These are phyloP conservation scores for Tolypocladium cylindrosporum DNA, from an alignment of 2,329 filamentous ascomycete genomes.

Conservation along the genomic window DNA sequence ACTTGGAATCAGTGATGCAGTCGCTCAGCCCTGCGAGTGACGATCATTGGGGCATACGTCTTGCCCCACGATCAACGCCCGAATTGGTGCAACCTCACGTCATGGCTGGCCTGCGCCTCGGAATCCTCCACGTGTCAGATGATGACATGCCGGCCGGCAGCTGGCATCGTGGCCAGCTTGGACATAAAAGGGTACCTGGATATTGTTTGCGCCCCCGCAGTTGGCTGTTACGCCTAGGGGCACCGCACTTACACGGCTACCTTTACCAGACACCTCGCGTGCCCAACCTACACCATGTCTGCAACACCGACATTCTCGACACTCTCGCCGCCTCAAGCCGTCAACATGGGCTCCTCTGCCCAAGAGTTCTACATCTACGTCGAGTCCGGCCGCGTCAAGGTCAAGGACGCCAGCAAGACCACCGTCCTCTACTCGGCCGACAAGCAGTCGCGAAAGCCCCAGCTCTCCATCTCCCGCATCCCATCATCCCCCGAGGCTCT, in stretches of 20 bases:
- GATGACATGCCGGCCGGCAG: background rate
- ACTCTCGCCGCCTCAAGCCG: background rate
- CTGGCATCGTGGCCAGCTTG: background rate
- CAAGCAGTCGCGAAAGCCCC: background rate
- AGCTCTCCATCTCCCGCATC: background rate
- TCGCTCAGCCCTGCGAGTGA: background rate
- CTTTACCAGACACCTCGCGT: background rate
- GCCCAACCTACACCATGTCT: background rate
- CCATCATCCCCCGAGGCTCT: too few relatives aligned
- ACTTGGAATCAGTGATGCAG: background rate
- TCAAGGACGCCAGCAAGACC: background rate
- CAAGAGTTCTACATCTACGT: background rate
- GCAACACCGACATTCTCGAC: background rate
- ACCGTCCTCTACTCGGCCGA: background rate
- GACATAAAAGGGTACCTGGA: background rate
- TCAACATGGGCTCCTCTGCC: background rate
- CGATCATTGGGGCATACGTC: background rate
- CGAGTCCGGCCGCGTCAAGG: background rate
- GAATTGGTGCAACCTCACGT: background rate
- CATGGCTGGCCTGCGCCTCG: background rate
- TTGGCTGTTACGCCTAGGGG: background rate
- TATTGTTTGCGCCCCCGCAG: background rate
- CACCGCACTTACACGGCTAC: background rate
- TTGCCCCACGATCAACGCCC: background rate
- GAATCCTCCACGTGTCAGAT: background rate